phyloP scores from a whole-genome alignment of 371 early-diverging fungal genomes.

The Thermomucor indicae-seudaticae region DNA sequence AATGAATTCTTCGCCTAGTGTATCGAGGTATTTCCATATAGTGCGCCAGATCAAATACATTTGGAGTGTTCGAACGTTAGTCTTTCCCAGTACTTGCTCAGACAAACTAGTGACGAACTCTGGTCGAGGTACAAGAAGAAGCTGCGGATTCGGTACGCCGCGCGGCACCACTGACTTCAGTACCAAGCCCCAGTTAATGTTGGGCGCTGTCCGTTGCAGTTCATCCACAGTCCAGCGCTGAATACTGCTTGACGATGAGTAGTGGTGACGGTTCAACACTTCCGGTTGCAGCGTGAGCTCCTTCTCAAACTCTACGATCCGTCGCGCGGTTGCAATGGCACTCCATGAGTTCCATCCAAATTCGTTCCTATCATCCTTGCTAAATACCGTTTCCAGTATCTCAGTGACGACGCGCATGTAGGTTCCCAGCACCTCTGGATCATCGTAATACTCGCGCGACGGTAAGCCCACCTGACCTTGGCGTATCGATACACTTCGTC shows the following conservation, averaged over 20 bases:
- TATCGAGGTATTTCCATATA: constrained; percentile 27
- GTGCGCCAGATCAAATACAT: constrained; percentile 41
- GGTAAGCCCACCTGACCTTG: constrained; percentile 49
- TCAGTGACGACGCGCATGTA: constrained; percentile 35
- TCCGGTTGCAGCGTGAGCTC: constrained; percentile 3
- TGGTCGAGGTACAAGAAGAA: constrained; percentile 34
- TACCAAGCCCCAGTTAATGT: constrained; percentile 37
- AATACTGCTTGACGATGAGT: not conserved
- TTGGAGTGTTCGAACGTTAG: constrained; percentile 27
- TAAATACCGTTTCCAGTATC: constrained; percentile 17
- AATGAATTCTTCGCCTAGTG: constrained; percentile 20
- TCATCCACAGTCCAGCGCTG: constrained; percentile 19
- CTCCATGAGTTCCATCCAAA: constrained; percentile 33
- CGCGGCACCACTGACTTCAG: constrained; percentile 19
- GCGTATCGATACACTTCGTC: constrained; percentile 20
- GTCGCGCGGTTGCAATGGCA: constrained; percentile 34
- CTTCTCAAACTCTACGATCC: constrained; percentile 15
- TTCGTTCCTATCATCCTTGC: constrained; percentile 18
- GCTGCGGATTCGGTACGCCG: constrained; percentile 13
- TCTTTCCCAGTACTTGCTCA: constrained; percentile 3
- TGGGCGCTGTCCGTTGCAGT: constrained; percentile 29
- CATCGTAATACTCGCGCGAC: constrained; percentile 46
- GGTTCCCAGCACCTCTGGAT: constrained; percentile 17
- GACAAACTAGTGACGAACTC: constrained; percentile 29
- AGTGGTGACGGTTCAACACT: not conserved